Conservation (phyloP, 208 protist species). For the Trypanosoma grayi region DNA sequence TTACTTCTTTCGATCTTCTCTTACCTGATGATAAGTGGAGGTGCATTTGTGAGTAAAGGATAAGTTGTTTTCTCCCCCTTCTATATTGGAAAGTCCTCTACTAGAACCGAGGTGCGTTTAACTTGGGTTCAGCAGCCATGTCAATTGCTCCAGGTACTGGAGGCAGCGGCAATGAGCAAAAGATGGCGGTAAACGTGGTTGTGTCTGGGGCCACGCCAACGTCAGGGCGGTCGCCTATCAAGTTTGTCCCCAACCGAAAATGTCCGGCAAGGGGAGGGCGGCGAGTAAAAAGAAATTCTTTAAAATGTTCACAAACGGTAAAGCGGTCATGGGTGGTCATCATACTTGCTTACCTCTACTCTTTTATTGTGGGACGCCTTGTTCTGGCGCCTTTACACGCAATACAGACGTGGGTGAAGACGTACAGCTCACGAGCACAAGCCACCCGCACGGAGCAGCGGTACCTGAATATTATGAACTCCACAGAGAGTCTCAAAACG, state of each 20-base stretch:
- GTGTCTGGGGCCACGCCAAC: no score
- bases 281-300: neutral
- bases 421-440: conserved; percentile 34
- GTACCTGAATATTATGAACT: conserved; percentile 57
- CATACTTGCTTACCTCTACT: neutral
- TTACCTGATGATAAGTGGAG: no score
- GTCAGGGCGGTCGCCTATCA: no score
- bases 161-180: no score
- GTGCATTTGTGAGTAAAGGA: no score
- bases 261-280: neutral
- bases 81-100: conserved; percentile 3
- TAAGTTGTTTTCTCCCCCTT: no score
- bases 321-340: neutral
- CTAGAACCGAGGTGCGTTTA: no score
- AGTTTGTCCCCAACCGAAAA: no score
- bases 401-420: conserved; percentile 23
- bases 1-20: conserved; percentile 1
- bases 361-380: conserved; percentile 12
- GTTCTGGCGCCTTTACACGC: conserved; percentile 11
- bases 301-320: no score
- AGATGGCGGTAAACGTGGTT: no score
- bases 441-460: conserved; percentile 34
- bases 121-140: no score
- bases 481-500: conserved; percentile 44
- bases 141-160: no score